Percentiles rank a stretch among this genome's conserved stretches.
Evolutionary conservation across 1,284 basidiomycete species (phyloP).

Genomic region (Rhodotorula sp.): DNA sequence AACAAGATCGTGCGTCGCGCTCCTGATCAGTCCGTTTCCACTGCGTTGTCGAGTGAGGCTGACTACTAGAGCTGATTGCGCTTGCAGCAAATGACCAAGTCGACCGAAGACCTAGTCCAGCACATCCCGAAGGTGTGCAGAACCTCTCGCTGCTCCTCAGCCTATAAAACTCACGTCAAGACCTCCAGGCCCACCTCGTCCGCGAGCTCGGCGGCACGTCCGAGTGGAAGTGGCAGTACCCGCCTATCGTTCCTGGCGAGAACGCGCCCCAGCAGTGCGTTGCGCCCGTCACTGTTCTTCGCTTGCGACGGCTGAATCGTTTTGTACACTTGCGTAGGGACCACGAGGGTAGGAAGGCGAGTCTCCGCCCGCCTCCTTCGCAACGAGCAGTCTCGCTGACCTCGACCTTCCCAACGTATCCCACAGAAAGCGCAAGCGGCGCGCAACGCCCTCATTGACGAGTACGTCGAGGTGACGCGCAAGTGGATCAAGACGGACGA

Average conservation of each 20-base stretch:
- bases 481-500: conserved; percentile 46
- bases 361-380: background rate
- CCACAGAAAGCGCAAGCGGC: conserved; percentile 42
- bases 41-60: background rate
- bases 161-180: too few relatives aligned
- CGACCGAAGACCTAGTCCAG: conserved; percentile 43
- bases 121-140: conserved; percentile 34
- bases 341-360: conserved; percentile 43
- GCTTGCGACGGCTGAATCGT: background rate
- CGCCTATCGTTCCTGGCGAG: conserved; percentile 44
- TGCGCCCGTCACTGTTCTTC: rapidly evolving
- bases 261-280: conserved; percentile 44
- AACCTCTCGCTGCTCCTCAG: too few relatives aligned
- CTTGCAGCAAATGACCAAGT: conserved; percentile 40
- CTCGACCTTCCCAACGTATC: background rate
- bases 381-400: background rate
- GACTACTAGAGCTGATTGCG: background rate
- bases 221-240: conserved; percentile 42
- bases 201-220: conserved; percentile 39
- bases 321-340: conserved; percentile 21
- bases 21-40: background rate
- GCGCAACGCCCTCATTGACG: conserved; percentile 45
- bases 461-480: conserved; percentile 47
- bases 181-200: conserved; percentile 32
- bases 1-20: conserved; percentile 37